Evolutionary conservation across 2,329 filamentous ascomycete genomes (phyloP).

Genomic region (Shiraia sp.): DNA sequence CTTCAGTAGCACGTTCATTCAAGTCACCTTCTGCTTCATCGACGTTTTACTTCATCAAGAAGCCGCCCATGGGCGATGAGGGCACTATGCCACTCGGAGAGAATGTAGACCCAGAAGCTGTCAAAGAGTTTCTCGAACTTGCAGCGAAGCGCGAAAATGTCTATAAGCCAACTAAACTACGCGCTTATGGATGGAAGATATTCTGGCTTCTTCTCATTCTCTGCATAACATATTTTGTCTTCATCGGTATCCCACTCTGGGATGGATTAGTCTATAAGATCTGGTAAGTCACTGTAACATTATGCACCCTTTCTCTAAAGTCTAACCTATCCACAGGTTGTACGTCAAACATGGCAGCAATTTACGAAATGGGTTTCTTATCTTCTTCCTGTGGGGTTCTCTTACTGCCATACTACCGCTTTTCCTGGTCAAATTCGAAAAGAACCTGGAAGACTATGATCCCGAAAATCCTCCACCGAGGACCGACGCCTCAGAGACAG

Average conservation of each 20-base stretch:
- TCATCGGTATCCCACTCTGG: slow-evolving; percentile 53
- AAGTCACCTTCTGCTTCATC: too few species aligned
- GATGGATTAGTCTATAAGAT: slow-evolving; percentile 50
- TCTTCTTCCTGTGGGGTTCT: slow-evolving; percentile 49
- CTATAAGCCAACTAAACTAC: too few species aligned
- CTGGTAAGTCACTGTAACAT: slow-evolving; percentile 43
- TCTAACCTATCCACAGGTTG: neutral
- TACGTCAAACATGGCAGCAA: neutral
- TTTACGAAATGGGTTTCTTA: slow-evolving; percentile 41
- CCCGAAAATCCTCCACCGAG: slow-evolving; percentile 31
- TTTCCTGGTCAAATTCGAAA: slow-evolving; percentile 35
- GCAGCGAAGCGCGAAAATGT: too few species aligned
- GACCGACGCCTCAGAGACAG: slow-evolving; percentile 24
- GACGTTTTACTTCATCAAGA: too few species aligned
- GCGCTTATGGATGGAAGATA: too few species aligned
- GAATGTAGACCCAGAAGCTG: too few species aligned
- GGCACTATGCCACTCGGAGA: too few species aligned
- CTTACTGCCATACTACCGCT: slow-evolving; percentile 38
- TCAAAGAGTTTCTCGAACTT: too few species aligned
- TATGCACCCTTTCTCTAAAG: neutral
- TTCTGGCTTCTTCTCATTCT: too few species aligned
- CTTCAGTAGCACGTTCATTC: too few species aligned
- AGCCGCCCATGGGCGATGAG: too few species aligned
- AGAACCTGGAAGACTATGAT: slow-evolving; percentile 13
- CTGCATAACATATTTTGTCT: slow-evolving; percentile 52